Evolutionary conservation across 768 basidiomycete species (phyloP), one percentile per base, ranked within the genome.

Genomic region (Roridomyces roridus): DNA sequence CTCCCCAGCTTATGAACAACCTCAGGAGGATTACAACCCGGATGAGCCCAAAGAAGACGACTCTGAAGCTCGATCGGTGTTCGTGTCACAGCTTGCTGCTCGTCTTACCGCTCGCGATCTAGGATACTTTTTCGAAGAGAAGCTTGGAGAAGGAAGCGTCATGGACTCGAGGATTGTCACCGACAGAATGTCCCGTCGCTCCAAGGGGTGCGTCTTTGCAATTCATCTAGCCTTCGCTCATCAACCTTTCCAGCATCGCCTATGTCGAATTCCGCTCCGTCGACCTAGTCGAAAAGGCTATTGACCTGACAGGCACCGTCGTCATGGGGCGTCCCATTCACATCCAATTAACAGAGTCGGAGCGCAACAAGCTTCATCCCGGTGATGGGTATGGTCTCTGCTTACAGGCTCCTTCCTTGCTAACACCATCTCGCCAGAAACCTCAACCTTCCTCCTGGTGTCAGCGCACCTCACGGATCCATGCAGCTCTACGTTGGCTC

Each of bases 291-390:
- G 90, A 92, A 66, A 93, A 92, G 71, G 97, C 97, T 34, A 74
- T 99, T 62, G 80, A 83, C 63, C 83, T 98, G 54, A 89, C 89
- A 69, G 97, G 97, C 66, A 97, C 96, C 44, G 87, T 96, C 57
- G 95, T 99, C 60, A 96, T 99, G 93, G 97, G 97, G 67, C 83
- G 98, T 51, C 97, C 97, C 51, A 94, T 99, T 66, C 89, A 92
- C 78, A 92, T 99, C 44, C 94, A 97, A 72, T 85, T 93, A 60
- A 98, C 96, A 64, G 97, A 99, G 80, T 90, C 97, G 39, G 96
- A 98, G 79, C 85, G 94, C 70, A 97, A 94, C 69, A 87, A 85
- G 66, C 83, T 87, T 69, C 92, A 93, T 78, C 85, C 93, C 71
- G 92, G 92, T 59, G 92, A 94, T 68, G 89, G 88, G 92, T 92